Evolutionary conservation across 805 yeast genomes (phyloP).

Genomic region (Barnettozyma pratensis): DNA sequence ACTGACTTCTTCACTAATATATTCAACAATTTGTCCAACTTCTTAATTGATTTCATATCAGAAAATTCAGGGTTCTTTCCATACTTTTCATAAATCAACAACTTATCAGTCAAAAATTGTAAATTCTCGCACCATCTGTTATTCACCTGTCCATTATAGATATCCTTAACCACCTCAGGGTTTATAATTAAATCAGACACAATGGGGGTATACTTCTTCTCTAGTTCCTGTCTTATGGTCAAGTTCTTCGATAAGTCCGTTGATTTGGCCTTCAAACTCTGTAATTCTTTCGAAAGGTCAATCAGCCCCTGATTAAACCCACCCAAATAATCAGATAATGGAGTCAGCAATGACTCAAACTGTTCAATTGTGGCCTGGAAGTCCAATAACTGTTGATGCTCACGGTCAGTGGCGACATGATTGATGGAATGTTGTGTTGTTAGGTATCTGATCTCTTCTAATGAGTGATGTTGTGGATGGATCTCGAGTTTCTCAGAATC

Average conservation of each 20-base stretch:
- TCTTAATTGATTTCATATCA: slow-evolving; percentile 17
- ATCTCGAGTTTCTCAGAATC: not conserved
- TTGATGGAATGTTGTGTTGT: slow-evolving; percentile 9
- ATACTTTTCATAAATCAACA: slow-evolving; percentile 45
- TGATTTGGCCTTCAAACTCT: slow-evolving; percentile 51
- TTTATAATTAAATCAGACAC: slow-evolving; percentile 73
- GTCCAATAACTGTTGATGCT: slow-evolving; percentile 14
- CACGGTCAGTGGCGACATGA: slow-evolving; percentile 5
- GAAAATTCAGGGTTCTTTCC: slow-evolving; percentile 11
- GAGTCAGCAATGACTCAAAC: slow-evolving; percentile 31
- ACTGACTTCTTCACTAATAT: slow-evolving; percentile 56
- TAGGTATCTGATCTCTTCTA: slow-evolving; percentile 8
- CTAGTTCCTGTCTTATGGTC: slow-evolving; percentile 41
- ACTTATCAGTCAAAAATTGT: slow-evolving; percentile 52
- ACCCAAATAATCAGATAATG: slow-evolving; percentile 47
- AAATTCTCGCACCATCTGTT: slow-evolving; percentile 64
- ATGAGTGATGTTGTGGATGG: slow-evolving; percentile 1
- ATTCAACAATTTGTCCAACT: slow-evolving; percentile 33
- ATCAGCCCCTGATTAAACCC: slow-evolving; percentile 56
- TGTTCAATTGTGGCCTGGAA: slow-evolving; percentile 13
- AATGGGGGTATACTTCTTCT: slow-evolving; percentile 61
- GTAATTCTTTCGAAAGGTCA: slow-evolving; percentile 55
- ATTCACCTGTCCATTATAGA: slow-evolving; percentile 53
- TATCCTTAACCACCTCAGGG: slow-evolving; percentile 57
- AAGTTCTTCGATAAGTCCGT: slow-evolving; percentile 42